Evolutionary conservation across 306 rosid genomes (phyloP).

Genomic region (Medicago truncatula): MtrunA17r5.0-ANR NC_053046.1:10281501-10282000

Average conservation of each 20-base stretch:
- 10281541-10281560: constrained; percentile 52
- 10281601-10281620: not conserved
- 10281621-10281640: constrained; percentile 45
- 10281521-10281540: constrained; percentile 61
- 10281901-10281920: not conserved
- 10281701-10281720: constrained; percentile 42
- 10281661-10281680: constrained; percentile 84
- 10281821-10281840: constrained; percentile 47
- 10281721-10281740: constrained; percentile 50
- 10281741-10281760: constrained; percentile 61
- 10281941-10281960: constrained; percentile 9
- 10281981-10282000: constrained; percentile 2
- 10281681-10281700: constrained; percentile 50
- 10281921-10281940: not conserved
- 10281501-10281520: constrained; percentile 58
- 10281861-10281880: not conserved
- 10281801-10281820: constrained; percentile 35
- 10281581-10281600: constrained; percentile 46
- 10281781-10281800: constrained; percentile 28
- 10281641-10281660: constrained; percentile 66
- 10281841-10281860: constrained; percentile 3
- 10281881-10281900: not conserved
- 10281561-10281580: constrained; percentile 59
- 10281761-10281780: constrained; percentile 46
- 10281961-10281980: no score